Conservation (phyloP, 768 basidiomycete species). For the Lentinus tigrinus region DNA sequence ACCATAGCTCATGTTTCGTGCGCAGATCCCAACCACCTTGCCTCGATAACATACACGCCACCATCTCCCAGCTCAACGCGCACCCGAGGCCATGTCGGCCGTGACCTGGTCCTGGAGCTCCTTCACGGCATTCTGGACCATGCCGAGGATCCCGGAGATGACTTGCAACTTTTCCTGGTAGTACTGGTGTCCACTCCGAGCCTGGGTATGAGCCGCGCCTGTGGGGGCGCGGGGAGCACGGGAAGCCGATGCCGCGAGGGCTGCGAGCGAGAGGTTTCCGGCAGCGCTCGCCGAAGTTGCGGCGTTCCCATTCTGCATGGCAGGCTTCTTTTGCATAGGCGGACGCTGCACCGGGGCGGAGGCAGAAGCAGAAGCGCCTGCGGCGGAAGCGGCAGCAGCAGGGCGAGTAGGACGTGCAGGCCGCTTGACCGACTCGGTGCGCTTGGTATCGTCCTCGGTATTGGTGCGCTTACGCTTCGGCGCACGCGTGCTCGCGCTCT, state of each 20-base stretch:
- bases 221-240: constrained; percentile 16
- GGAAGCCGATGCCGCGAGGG: constrained; percentile 15
- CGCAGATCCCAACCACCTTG: neutral
- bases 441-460: constrained; percentile 16
- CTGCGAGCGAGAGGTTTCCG: constrained; percentile 8
- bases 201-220: neutral
- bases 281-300: constrained; percentile 6
- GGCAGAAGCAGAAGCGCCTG: constrained; percentile 12
- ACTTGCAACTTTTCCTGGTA: constrained; percentile 17
- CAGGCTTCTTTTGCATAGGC: constrained; percentile 6
- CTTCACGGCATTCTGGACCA: constrained; percentile 17
- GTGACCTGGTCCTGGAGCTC: constrained; percentile 17
- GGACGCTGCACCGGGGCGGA: constrained; percentile 7
- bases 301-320: constrained; percentile 13
- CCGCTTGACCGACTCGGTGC: constrained; percentile 14
- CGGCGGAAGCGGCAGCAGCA: constrained; percentile 9
- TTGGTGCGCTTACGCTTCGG: constrained; percentile 16
- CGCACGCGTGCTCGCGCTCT: constrained; percentile 14
- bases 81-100: constrained; percentile 1
- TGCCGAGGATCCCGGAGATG: constrained; percentile 16
- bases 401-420: constrained; percentile 14
- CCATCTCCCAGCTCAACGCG: neutral
- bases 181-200: constrained; percentile 2
- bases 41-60: neutral
- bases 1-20: neutral